Conservation (phyloP, 164 flowering plant genomes). For the Amborella trichopoda region DNA sequence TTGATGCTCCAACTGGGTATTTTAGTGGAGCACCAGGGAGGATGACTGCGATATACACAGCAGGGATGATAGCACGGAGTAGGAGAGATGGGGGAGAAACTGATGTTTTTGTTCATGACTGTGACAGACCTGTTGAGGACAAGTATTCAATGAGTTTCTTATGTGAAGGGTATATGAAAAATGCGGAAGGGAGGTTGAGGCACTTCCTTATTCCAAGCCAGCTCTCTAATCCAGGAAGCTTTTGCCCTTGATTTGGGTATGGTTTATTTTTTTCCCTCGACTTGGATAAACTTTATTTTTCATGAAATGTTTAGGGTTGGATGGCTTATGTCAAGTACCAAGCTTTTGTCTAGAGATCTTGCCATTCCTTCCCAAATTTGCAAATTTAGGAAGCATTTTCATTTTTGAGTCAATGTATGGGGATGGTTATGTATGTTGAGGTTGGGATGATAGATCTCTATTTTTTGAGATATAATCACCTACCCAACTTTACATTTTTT, state of each 20-base stretch:
- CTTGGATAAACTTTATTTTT: too few species aligned
- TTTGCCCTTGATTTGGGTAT: conserved; percentile 58
- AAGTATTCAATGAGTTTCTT: conserved; percentile 57
- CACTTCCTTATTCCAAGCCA: conserved; percentile 68
- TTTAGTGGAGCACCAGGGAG: conserved; percentile 81
- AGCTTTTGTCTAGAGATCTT: too few species aligned
- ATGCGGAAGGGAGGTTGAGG: conserved; percentile 57
- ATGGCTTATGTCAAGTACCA: too few species aligned
- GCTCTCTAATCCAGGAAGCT: conserved; percentile 20
- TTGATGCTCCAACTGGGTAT: conserved; percentile 89
- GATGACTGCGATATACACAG: conserved; percentile 80
- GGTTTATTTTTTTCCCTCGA: too few species aligned
- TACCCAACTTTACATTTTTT: too few species aligned
- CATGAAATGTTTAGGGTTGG: too few species aligned
- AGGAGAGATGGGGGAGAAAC: conserved; percentile 46
- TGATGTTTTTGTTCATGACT: conserved; percentile 90
- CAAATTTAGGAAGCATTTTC: too few species aligned
- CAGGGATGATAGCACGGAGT: conserved; percentile 84
- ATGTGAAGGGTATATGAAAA: conserved; percentile 60
- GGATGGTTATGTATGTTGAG: too few species aligned
- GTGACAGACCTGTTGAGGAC: conserved; percentile 69
- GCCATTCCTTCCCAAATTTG: too few species aligned
- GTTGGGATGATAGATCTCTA: too few species aligned
- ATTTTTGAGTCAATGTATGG: too few species aligned
- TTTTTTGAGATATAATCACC: too few species aligned